Base-by-base conservation (phyloP, 2,329 filamentous ascomycete genomes). In the Calonectria ilicicola region DNA sequence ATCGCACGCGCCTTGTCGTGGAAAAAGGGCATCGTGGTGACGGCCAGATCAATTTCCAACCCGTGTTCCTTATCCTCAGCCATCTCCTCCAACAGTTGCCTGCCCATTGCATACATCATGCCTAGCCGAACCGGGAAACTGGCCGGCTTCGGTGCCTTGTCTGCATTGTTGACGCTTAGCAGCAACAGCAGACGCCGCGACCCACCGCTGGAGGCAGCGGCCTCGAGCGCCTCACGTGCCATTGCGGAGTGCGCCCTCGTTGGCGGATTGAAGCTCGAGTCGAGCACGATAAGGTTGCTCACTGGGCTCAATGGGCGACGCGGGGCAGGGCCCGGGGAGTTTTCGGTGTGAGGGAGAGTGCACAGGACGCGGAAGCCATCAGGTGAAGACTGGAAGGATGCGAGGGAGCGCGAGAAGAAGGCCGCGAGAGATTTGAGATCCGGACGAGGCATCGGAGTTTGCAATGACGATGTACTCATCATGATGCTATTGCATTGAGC, bases 21-120 rank as follows among this genome's bases (percentile, higher is more conserved):
- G 78, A 96, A 97, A 80, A 93, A 95, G 0, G 94, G 92, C 78
- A 90, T 87, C 42, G 89, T 93, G 0, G 93, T 95, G 2, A 97
- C 87, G 2, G 88, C 93, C 44, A 96, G 88, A 76, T 96, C 94
- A 5, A 92, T 83, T 32, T 84, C 82, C 0, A 82, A 53, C 6
- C 74, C 77, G 5, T 47, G 68, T 10, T 19, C 69, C 15, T 21
- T 26, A 19, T 17, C 51, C 17, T 27, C 42, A 17, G 19, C 32
- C 29, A 82, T 53, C n/a, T 75, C 74, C 5, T 70, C 67, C 3
- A 87, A 82, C 35, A 91, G 76, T 1, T 93, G 92, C 62, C 85
- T 81, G 2, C 91, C 93, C 76, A 96, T 92, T 0, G 90, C 83
- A 26, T 90, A 88, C 93, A 96, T 95, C 87, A 96, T 91, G 7